Percentiles rank a stretch among this genome's conserved stretches.
phyloP scores from a whole-genome alignment of 225 moss, liverwort and hornwort species.

The Climacium dendroides region DNA sequence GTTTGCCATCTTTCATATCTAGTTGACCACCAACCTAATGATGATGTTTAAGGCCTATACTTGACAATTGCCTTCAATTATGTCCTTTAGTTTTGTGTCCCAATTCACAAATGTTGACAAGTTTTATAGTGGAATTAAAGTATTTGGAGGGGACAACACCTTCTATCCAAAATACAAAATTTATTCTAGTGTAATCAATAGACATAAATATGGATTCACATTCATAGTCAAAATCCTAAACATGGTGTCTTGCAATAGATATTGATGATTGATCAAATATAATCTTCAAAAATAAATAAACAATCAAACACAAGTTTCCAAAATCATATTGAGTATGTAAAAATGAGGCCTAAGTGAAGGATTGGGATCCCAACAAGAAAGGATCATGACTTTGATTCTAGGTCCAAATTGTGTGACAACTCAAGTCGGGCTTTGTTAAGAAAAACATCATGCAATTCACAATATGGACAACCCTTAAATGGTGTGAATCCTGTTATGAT shows the following conservation, averaged over 20 bases:
- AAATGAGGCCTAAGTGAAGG: too few relatives aligned
- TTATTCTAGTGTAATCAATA: not conserved
- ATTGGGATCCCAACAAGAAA: too few relatives aligned
- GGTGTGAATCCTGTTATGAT: too few relatives aligned
- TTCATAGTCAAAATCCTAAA: not conserved
- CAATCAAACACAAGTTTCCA: too few relatives aligned
- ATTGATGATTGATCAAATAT: not conserved
- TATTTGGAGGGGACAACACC: not conserved
- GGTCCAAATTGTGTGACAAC: too few relatives aligned
- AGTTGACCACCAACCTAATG: not conserved
- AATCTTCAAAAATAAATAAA: too few relatives aligned
- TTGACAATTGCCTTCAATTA: not conserved
- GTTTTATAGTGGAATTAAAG: not conserved
- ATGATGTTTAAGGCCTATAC: not conserved
- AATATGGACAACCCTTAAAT: too few relatives aligned
- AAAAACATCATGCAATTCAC: too few relatives aligned
- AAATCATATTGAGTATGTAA: rapidly evolving
- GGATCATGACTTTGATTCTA: too few relatives aligned
- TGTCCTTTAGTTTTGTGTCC: rapidly evolving
- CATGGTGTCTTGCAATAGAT: not conserved
- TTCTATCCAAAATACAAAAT: not conserved
- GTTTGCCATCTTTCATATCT: not conserved
- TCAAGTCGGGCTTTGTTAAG: too few relatives aligned
- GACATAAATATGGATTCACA: not conserved
- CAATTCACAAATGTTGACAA: not conserved